Conservation (phyloP, 2,329 filamentous ascomycete genomes). For the Alternaria sp. region DNA sequence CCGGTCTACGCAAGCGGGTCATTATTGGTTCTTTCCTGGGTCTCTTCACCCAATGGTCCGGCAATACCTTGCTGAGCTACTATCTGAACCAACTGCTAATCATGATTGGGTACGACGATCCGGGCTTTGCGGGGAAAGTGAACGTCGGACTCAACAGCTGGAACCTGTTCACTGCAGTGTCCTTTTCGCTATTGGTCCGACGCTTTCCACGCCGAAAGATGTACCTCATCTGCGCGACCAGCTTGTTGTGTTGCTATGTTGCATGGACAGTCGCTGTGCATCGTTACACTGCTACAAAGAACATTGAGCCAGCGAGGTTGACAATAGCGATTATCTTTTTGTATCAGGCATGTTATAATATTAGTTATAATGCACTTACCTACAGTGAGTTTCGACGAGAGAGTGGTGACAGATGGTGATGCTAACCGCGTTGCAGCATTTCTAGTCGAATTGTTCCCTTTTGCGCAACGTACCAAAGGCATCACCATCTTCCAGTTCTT, state of each 20-base stretch:
- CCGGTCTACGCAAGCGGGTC: slow-evolving; percentile 70
- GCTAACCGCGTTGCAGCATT: slow-evolving; percentile 53
- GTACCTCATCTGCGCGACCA: slow-evolving; percentile 57
- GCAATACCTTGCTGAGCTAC: slow-evolving; percentile 68
- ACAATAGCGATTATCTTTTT: slow-evolving; percentile 61
- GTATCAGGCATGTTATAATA: slow-evolving; percentile 63
- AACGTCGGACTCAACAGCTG: slow-evolving; percentile 67
- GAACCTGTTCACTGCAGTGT: slow-evolving; percentile 65
- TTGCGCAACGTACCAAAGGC: slow-evolving; percentile 58
- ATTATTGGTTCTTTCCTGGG: slow-evolving; percentile 69
- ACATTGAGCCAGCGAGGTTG: slow-evolving; percentile 46
- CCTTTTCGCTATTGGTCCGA: slow-evolving; percentile 64
- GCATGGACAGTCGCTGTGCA: slow-evolving; percentile 58
- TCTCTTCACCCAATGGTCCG: slow-evolving; percentile 72
- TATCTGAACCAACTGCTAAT: slow-evolving; percentile 69
- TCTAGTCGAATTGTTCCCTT: slow-evolving; percentile 59
- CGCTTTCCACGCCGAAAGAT: slow-evolving; percentile 63
- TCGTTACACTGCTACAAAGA: slow-evolving; percentile 52
- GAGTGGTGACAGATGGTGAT: background rate
- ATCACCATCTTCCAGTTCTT: slow-evolving; percentile 67
- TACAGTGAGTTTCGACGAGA: slow-evolving; percentile 54
- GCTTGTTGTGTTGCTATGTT: slow-evolving; percentile 44
- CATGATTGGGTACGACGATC: slow-evolving; percentile 65
- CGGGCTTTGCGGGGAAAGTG: slow-evolving; percentile 45
- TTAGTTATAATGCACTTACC: slow-evolving; percentile 70